These are phyloP conservation scores for Mycena rebaudengoi DNA, from an alignment of 768 basidiomycete genomes.

Conservation along the genomic window DNA sequence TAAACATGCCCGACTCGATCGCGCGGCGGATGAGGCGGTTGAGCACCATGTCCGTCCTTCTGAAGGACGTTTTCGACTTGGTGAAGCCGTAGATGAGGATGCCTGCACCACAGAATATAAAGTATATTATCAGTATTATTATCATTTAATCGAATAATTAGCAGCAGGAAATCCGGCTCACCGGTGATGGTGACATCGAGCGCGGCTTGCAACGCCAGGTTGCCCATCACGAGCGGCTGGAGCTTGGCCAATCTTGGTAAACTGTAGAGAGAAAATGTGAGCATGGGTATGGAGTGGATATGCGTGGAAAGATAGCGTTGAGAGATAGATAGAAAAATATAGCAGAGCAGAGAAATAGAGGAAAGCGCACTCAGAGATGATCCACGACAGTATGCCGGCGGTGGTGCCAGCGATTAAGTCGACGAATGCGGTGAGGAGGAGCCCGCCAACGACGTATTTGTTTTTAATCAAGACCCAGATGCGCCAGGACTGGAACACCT, in stretches of 20 bases:
- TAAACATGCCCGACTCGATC: neutral
- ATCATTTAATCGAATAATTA: too few species aligned
- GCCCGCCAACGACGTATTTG: neutral
- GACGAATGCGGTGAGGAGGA: neutral
- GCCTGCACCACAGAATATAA: neutral
- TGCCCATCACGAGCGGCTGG: slow-evolving; percentile 4
- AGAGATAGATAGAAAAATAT: neutral
- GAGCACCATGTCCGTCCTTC: neutral
- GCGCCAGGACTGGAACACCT: neutral
- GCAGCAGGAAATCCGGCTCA: neutral
- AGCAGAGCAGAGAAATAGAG: neutral
- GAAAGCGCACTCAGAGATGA: neutral
- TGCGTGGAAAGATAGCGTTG: neutral
- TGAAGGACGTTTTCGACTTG: neutral
- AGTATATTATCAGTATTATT: neutral
- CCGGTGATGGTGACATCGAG: slow-evolving; percentile 9
- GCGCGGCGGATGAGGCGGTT: neutral
- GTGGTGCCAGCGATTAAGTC: neutral
- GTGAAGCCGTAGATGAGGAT: neutral
- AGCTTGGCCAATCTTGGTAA: slow-evolving; percentile 1
- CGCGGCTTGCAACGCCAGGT: slow-evolving; percentile 1
- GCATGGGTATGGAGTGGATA: too few species aligned
- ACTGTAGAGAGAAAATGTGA: too few species aligned
- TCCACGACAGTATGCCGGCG: slow-evolving; percentile 3
- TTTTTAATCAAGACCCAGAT: neutral